Conservation (phyloP, 345 rosid species). For the Acer saccharum region DNA sequence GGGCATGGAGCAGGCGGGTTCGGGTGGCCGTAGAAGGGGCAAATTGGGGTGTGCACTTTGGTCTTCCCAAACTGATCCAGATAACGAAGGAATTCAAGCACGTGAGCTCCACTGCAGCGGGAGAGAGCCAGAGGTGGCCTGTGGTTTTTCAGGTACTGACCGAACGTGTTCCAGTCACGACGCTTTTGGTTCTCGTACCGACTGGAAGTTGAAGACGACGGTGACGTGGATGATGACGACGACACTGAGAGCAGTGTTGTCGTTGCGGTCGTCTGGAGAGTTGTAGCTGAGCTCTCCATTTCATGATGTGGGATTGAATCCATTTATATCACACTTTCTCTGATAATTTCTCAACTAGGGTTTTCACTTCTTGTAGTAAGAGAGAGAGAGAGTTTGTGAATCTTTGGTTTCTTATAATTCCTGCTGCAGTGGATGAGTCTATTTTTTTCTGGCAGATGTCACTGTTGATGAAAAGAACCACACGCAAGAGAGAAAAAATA, state of each 20-base stretch:
- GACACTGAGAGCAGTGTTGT: background rate
- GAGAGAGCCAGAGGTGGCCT: conserved; percentile 59
- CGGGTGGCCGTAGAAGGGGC: conserved; percentile 70
- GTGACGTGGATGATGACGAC: conserved; percentile 1
- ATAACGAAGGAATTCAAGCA: conserved; percentile 73
- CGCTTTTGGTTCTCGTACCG: conserved; percentile 78
- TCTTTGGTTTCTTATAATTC: conserved; percentile 19
- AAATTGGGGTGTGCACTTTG: conserved; percentile 60
- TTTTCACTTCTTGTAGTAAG: conserved; percentile 5
- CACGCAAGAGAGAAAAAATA: background rate
- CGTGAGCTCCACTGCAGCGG: conserved; percentile 68
- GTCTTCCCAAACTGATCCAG: conserved; percentile 75
- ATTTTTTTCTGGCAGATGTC: conserved; percentile 16
- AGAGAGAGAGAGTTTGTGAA: conserved; percentile 8
- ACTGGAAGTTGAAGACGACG: conserved; percentile 21
- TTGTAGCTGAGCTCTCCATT: conserved; percentile 18
- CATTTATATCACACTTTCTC: conserved; percentile 8
- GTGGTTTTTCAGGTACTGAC: conserved; percentile 64
- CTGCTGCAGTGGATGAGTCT: conserved; percentile 11
- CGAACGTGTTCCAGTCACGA: conserved; percentile 79
- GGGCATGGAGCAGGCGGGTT: conserved; percentile 75
- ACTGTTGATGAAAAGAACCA: conserved; percentile 21
- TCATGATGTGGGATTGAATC: conserved; percentile 27
- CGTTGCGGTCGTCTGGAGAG: background rate
- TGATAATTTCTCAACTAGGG: conserved; percentile 16